Percentiles rank a stretch among this genome's conserved stretches.
These are phyloP conservation scores for Penicillium concentricum DNA, from an alignment of 2,329 filamentous ascomycete genomes.

Conservation along the genomic window DNA sequence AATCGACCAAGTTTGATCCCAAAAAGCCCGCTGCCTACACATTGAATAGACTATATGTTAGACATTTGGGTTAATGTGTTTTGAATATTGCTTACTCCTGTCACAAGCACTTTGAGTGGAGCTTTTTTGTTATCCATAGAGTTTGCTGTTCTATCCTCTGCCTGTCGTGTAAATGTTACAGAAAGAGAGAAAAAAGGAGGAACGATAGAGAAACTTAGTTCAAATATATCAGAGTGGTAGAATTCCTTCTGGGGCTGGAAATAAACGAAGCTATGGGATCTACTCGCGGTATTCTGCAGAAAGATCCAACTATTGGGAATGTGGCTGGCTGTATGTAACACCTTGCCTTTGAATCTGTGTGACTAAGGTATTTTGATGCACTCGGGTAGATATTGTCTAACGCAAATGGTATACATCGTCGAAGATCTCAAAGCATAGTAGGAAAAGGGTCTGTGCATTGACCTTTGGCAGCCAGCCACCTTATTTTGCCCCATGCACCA, in stretches of 20 bases:
- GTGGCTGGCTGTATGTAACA: not conserved
- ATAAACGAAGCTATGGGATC: not conserved
- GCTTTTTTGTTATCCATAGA: not conserved
- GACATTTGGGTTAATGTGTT: no score
- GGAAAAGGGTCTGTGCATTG: not conserved
- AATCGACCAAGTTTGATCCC: conserved; percentile 18
- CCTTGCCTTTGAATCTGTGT: not conserved
- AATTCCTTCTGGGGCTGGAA: not conserved
- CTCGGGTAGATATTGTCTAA: not conserved
- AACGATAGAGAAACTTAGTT: not conserved
- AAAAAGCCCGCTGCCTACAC: conserved; percentile 17
- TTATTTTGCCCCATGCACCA: no score
- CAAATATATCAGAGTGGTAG: not conserved
- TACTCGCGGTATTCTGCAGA: not conserved
- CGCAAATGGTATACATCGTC: not conserved
- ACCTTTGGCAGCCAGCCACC: not conserved
- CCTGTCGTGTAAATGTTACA: not conserved
- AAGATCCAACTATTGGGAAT: not conserved
- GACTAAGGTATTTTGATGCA: not conserved
- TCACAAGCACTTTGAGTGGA: not conserved
- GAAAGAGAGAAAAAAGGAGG: not conserved
- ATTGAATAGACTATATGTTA: not conserved
- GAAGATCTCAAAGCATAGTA: not conserved
- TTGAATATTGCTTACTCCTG: not conserved
- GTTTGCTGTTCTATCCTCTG: not conserved